These are phyloP conservation scores for Triangularia verruculosa DNA, from an alignment of 2,329 filamentous ascomycete genomes.

Conservation along the genomic window DNA sequence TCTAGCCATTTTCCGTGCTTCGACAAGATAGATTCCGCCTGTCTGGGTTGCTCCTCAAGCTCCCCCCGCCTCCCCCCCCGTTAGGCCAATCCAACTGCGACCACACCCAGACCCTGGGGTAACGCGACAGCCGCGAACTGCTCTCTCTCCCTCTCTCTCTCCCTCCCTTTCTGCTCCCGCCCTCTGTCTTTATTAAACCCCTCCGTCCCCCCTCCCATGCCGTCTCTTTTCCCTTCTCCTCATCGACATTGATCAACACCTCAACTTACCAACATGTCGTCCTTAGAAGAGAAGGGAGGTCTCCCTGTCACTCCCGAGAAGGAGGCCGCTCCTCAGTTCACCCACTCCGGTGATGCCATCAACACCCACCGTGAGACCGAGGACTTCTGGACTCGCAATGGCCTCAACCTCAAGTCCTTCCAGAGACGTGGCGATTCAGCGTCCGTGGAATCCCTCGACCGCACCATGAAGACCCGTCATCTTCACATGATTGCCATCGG, in stretches of 20 bases:
- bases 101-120: conserved; percentile 3
- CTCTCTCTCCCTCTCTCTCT: background rate
- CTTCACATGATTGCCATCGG: conserved; percentile 65
- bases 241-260: conserved; percentile 3
- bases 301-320: conserved; percentile 22
- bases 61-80: conserved; percentile 2
- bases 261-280: conserved; percentile 21
- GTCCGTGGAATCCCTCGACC: conserved; percentile 30
- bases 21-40: conserved; percentile 5
- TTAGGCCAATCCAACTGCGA: background rate
- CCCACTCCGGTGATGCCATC: background rate
- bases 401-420: conserved; percentile 42
- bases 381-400: conserved; percentile 40
- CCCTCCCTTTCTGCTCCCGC: background rate
- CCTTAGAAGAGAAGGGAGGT: conserved; percentile 24
- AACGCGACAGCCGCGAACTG: conserved; percentile 4
- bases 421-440: conserved; percentile 34
- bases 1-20: conserved; percentile 26
- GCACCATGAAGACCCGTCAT: conserved; percentile 54
- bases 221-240: background rate
- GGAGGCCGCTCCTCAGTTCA: conserved; percentile 20
- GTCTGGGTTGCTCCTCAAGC: conserved; percentile 1
- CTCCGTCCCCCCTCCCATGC: background rate
- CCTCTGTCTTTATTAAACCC: conserved; percentile 1
- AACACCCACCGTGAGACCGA: conserved; percentile 18